These are phyloP conservation scores for Zymoseptoria pseudotritici DNA, from an alignment of 2,329 filamentous ascomycete genomes.

Conservation along the genomic window DNA sequence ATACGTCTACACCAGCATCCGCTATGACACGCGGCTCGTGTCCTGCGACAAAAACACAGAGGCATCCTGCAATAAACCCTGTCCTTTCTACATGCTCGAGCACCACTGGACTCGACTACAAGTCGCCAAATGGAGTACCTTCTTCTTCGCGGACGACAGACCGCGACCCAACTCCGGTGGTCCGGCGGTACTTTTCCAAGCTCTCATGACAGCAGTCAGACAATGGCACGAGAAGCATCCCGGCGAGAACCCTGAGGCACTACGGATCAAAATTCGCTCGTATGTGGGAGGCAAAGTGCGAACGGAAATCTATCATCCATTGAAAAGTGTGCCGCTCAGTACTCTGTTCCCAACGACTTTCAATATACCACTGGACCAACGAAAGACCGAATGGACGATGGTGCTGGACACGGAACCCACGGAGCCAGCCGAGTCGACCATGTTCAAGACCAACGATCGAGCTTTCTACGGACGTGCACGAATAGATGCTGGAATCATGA, in stretches of 20 bases:
- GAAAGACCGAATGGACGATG: slow-evolving; percentile 32
- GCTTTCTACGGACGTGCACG: slow-evolving; percentile 65
- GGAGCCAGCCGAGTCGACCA: slow-evolving; percentile 58
- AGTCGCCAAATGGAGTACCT: slow-evolving; percentile 40
- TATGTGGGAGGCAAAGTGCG: slow-evolving; percentile 40
- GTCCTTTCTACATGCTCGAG: slow-evolving; percentile 31
- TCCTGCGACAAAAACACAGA: slow-evolving; percentile 23
- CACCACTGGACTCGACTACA: slow-evolving; percentile 40
- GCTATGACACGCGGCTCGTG: slow-evolving; percentile 58
- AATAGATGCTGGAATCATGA: slow-evolving; percentile 48
- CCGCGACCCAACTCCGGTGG: slow-evolving; percentile 45
- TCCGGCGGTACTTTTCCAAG: slow-evolving; percentile 26
- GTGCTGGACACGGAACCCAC: slow-evolving; percentile 48
- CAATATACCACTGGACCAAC: slow-evolving; percentile 32
- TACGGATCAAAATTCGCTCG: slow-evolving; percentile 47
- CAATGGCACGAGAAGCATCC: slow-evolving; percentile 29
- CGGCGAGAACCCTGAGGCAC: slow-evolving; percentile 24
- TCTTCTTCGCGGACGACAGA: slow-evolving; percentile 68
- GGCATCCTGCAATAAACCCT: slow-evolving; percentile 28
- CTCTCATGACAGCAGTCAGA: slow-evolving; percentile 27
- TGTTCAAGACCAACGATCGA: slow-evolving; percentile 76
- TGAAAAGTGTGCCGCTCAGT: slow-evolving; percentile 38
- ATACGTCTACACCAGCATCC: slow-evolving; percentile 28
- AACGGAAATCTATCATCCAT: slow-evolving; percentile 31
- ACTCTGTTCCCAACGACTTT: slow-evolving; percentile 54